phyloP scores from a whole-genome alignment of 106 monocot species.

The Apostasia shenzhenica region DNA sequence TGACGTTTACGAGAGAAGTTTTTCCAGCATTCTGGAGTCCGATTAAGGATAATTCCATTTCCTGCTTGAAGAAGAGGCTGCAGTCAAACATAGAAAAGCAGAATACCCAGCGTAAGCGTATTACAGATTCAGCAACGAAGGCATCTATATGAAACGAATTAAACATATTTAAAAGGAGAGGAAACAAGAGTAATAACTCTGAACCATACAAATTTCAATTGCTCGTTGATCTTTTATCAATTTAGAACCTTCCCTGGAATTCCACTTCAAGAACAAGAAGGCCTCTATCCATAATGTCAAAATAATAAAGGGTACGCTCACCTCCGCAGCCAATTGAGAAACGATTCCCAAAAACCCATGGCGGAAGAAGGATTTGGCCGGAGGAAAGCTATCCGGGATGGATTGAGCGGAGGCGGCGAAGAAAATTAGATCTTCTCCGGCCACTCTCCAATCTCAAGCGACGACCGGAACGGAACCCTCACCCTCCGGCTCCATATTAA shows the following conservation, averaged over 20 bases:
- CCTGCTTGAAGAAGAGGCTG: conserved; percentile 93
- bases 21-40: conserved; percentile 94
- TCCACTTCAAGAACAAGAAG: neutral
- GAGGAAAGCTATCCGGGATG: neutral
- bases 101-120: neutral
- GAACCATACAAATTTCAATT: neutral
- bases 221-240: too few species aligned
- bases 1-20: conserved; percentile 84
- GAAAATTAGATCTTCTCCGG: neutral
- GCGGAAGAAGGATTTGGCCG: conserved; percentile 3
- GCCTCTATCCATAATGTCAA: neutral
- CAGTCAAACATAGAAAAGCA: conserved; percentile 4
- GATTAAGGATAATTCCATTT: conserved; percentile 88
- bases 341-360: conserved; percentile 80
- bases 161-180: neutral
- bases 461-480: neutral
- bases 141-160: neutral
- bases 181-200: neutral
- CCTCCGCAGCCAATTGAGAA: conserved; percentile 89
- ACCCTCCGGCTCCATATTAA: conserved; percentile 1
- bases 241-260: neutral
- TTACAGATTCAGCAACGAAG: neutral
- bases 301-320: neutral
- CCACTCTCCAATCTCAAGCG: neutral
- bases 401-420: neutral